Evolutionary conservation across 345 rosid species (phyloP), one percentile per base, ranked within the genome.

Genomic region (Physaria fendleri): DNA sequence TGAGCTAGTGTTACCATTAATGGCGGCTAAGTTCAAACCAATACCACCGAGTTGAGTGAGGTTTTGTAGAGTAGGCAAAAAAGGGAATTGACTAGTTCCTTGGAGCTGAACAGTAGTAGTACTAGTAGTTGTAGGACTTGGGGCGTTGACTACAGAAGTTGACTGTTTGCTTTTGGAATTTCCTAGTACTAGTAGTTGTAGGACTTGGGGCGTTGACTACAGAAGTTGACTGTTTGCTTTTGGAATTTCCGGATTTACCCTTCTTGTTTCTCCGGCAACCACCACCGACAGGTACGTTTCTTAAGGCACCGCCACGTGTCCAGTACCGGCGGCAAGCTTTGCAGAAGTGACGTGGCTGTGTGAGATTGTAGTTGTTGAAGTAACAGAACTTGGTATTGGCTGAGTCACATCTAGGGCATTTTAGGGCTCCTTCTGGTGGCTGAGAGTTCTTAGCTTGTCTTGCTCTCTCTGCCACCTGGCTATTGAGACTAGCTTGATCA

Each of bases 271-370:
- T 71, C 60, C 74, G 65, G 34, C 74, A 71, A 27, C 74, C 69
- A 35, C 74, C 74, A 32, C 74, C 74, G 5, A 71, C 74, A 5
- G 74, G 74, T 2, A 71, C 74, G 60, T 71, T 71, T 48, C 74
- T 63, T 41, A 71, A 63, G 59, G 74, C 74, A 0, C 74, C 74
- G 0, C 74, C 74, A 18, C 58, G 74, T 63, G 74, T 70, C 74
- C 74, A 70, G 40, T 70, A 70, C 12, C 74, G 74, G 34, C 74
- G 74, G 23, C 74, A 70, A 15, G 74, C 74, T 20, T 70, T 70
- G 54, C 74, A 70, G 41, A 70, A 70, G 65, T 70, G 65, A 35
- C 74, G 74, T 39, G 74, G 74, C 74, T 70, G 74, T 14, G 74
- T 56, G 55, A 70, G 74, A 65, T 63, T 70, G 55, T 70, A 70